Conservation (phyloP, 2,329 filamentous ascomycete genomes). For the Canariomyces notabilis region DNA sequence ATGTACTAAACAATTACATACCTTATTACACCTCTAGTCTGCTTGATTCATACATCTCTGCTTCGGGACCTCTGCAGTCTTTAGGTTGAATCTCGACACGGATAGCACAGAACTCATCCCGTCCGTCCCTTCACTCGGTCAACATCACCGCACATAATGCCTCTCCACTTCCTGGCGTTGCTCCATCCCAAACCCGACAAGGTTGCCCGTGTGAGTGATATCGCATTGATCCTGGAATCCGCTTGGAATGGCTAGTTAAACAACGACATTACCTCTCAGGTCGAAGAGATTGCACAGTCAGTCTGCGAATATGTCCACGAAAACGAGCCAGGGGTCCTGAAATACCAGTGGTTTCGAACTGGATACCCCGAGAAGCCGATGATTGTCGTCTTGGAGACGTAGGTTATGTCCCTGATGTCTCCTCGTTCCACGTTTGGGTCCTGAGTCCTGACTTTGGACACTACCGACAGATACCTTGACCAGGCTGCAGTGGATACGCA, state of each 20-base stretch:
- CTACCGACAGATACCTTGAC: slow-evolving; percentile 15
- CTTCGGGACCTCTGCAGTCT: too few relatives aligned
- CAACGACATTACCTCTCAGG: background rate
- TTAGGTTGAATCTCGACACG: too few relatives aligned
- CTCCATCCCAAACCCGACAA: slow-evolving; percentile 17
- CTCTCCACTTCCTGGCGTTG: slow-evolving; percentile 9
- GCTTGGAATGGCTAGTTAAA: background rate
- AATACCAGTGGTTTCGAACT: slow-evolving; percentile 18
- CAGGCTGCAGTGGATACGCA: slow-evolving; percentile 16
- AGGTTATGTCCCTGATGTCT: slow-evolving; percentile 1
- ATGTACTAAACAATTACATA: too few relatives aligned
- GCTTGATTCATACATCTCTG: too few relatives aligned
- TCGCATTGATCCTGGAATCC: too few relatives aligned
- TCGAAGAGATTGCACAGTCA: slow-evolving; percentile 13
- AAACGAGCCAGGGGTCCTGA: slow-evolving; percentile 17
- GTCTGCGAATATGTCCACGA: slow-evolving; percentile 15
- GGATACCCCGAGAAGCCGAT: slow-evolving; percentile 9
- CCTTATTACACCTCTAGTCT: too few relatives aligned
- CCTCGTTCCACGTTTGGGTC: background rate
- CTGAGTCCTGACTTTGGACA: background rate
- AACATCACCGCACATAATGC: slow-evolving; percentile 12
- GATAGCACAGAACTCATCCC: too few relatives aligned
- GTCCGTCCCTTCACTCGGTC: too few relatives aligned
- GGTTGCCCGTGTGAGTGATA: slow-evolving; percentile 13
- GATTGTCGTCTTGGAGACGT: slow-evolving; percentile 17